Conservation (phyloP, 495 filamentous ascomycete species). For the Annulohypoxylon stygium region DNA sequence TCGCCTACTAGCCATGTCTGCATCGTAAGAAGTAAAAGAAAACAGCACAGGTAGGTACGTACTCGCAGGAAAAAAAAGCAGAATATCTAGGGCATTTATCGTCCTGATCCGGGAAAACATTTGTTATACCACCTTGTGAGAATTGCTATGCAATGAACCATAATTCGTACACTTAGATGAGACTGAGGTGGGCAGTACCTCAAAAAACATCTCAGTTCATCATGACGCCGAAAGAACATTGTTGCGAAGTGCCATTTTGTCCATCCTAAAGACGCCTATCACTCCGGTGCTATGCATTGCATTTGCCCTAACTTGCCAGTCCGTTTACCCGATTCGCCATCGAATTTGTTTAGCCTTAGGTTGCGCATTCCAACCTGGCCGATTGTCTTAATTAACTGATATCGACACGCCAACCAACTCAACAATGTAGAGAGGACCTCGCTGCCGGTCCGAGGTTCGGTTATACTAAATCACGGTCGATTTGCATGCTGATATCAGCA, state of each 20-base stretch:
- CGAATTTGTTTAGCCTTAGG: slow-evolving; percentile 12
- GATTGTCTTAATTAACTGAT: slow-evolving; percentile 1
- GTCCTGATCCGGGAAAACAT: not conserved
- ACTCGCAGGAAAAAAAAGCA: not conserved
- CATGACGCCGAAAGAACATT: slow-evolving; percentile 20
- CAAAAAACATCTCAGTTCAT: slow-evolving; percentile 12
- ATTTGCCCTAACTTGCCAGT: slow-evolving; percentile 34
- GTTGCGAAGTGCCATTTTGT: slow-evolving; percentile 31
- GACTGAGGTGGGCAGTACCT: not conserved
- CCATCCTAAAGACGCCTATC: slow-evolving; percentile 43
- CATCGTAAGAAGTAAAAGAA: slow-evolving; percentile 4
- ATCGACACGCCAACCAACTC: slow-evolving; percentile 1
- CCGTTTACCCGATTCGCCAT: slow-evolving; percentile 37
- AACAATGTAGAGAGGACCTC: slow-evolving; percentile 1
- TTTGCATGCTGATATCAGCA: slow-evolving; percentile 55
- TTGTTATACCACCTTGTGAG: slow-evolving; percentile 5
- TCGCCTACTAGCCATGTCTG: slow-evolving; percentile 4
- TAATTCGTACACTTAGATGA: slow-evolving; percentile 32
- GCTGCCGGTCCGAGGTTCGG: not conserved
- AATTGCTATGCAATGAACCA: slow-evolving; percentile 32
- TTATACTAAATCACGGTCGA: slow-evolving; percentile 50
- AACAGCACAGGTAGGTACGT: not conserved
- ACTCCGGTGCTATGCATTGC: slow-evolving; percentile 47
- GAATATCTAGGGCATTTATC: slow-evolving; percentile 11
- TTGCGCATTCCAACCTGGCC: slow-evolving; percentile 14